phyloP scores from a whole-genome alignment of 306 rosid genomes.

The Echinosophora koreensis region DNA sequence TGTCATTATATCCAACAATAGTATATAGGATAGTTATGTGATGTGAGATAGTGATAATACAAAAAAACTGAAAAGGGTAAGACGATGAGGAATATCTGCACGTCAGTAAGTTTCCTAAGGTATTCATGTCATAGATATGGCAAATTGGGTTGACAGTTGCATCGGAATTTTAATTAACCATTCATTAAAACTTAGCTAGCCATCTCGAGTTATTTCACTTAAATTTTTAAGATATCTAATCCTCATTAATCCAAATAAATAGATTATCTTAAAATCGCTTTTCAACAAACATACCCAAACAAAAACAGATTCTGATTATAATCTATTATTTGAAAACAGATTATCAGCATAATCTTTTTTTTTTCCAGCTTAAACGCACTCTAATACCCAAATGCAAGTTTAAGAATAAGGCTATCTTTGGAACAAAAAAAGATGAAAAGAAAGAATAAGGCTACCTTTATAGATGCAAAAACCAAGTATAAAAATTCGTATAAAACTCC shows the following conservation, averaged over 20 bases:
- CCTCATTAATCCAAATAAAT: constrained; percentile 13
- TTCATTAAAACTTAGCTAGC: constrained; percentile 31
- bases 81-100: constrained; percentile 34
- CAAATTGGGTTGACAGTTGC: constrained; percentile 40
- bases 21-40: constrained; percentile 28
- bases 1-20: constrained; percentile 11
- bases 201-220: constrained; percentile 34
- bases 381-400: constrained; percentile 21
- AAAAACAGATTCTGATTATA: no score
- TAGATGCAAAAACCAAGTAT: neutral
- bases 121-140: constrained; percentile 10
- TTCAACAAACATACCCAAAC: no score
- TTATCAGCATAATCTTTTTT: no score
- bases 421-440: no score
- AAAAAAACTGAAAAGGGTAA: constrained; percentile 14
- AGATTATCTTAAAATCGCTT: no score
- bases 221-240: constrained; percentile 21
- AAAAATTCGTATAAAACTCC: no score
- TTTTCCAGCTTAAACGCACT: no score
- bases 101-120: constrained; percentile 20
- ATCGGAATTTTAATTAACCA: constrained; percentile 42
- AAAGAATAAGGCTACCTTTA: constrained; percentile 6
- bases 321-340: no score
- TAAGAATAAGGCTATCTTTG: constrained; percentile 20
- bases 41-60: constrained; percentile 35